Evolutionary conservation across 345 rosid genomes (phyloP), one percentile per base, ranked within the genome.

Genomic region (Murraya paniculata): DNA sequence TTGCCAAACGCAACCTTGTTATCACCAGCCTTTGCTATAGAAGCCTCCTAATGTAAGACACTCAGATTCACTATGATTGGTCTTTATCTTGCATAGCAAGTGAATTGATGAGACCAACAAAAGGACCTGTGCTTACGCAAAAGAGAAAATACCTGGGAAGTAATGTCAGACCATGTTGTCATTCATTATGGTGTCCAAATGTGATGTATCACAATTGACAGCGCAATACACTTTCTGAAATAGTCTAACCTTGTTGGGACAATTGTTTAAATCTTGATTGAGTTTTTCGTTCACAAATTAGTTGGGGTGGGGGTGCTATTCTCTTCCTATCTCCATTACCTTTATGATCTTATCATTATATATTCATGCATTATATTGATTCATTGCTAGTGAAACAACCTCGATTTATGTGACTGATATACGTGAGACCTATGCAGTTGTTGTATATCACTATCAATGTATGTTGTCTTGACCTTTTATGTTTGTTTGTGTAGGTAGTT

Each of bases 401-500:
- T 21, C 16, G 22, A 39, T 11, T 45, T 74, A 16, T 39, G 76
- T 30, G 30, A 53, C 19, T 55, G 28, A 18, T 53, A 71, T 25
- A 16, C 64, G 58, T 61, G 71, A 53, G 72, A 28, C 4, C 1
- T 35, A 24, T 19, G 22, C 61, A 5, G 30, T 36, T 22, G 22
- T 36, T 30, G 69, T 61, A 55, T 16, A 68, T 53, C 31, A 70
- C 69, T 73, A 30, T 22, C 10, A 78, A 57, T 28, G 30, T 73
- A 75, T 62, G 33, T 61, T 62, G 33, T 61, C 80, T 45, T 84
- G 71, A 82, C 75, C 5, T 28, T 41, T 55, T 75, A 36, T 78
- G 59, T 80, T 33, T 41, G 68, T 80, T 50, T 73, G 56, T 77
- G 41, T 81, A 95, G 99, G 99, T 95, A 61, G 96, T 93, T 61